phyloP scores from a whole-genome alignment of 495 filamentous ascomycete genomes.

The Filosporella fistucella region DNA sequence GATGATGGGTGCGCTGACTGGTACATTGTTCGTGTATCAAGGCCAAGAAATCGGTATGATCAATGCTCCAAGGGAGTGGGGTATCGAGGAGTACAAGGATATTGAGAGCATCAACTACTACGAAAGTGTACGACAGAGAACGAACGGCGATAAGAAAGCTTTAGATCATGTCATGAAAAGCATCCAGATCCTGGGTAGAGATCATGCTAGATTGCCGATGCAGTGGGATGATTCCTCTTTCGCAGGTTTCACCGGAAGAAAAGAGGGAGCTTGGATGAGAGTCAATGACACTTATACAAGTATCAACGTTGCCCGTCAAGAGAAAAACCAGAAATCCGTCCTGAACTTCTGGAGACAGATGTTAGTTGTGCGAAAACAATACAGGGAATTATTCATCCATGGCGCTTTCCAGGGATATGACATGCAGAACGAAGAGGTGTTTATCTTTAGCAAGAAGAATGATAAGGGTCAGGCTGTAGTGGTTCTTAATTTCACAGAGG shows the following conservation, averaged over 20 bases:
- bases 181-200: slow-evolving; percentile 51
- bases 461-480: slow-evolving; percentile 7
- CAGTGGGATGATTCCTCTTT: slow-evolving; percentile 51
- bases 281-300: slow-evolving; percentile 45
- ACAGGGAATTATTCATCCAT: slow-evolving; percentile 39
- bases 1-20: slow-evolving; percentile 52
- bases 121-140: slow-evolving; percentile 31
- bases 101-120: slow-evolving; percentile 66
- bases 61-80: slow-evolving; percentile 62
- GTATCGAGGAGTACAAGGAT: slow-evolving; percentile 66
- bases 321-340: slow-evolving; percentile 31
- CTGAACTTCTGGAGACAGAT: slow-evolving; percentile 43
- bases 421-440: slow-evolving; percentile 32
- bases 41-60: slow-evolving; percentile 76
- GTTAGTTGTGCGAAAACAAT: slow-evolving; percentile 35
- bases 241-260: slow-evolving; percentile 43
- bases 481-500: slow-evolving; percentile 41
- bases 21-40: slow-evolving; percentile 71
- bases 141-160: slow-evolving; percentile 34
- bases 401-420: slow-evolving; percentile 36
- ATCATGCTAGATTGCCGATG: slow-evolving; percentile 54
- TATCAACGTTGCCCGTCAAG: slow-evolving; percentile 46
- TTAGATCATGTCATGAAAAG: slow-evolving; percentile 48
- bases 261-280: slow-evolving; percentile 50
- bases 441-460: slow-evolving; percentile 37